Evolutionary conservation across 2,329 filamentous ascomycete genomes (phyloP).

Genomic region (Clonostachys rhizophaga): DNA sequence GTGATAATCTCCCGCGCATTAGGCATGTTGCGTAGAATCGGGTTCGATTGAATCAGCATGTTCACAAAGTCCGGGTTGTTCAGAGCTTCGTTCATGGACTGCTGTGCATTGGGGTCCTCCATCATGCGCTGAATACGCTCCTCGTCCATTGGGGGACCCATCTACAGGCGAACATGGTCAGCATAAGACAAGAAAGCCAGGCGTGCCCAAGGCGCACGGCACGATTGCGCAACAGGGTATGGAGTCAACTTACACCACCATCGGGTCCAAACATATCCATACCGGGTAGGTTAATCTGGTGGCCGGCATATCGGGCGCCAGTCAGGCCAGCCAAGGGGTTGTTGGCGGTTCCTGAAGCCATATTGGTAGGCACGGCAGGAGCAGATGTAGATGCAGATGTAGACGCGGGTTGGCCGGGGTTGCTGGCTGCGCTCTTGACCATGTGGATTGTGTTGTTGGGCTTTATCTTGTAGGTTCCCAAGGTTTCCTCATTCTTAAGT

Average conservation of each 20-base stretch:
- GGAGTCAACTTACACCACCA: constrained; percentile 68
- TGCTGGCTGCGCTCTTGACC: constrained; percentile 94
- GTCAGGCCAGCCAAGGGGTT: constrained; percentile 89
- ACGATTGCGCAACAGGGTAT: too few species aligned
- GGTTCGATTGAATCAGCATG: constrained; percentile 90
- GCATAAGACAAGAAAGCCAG: constrained; percentile 4
- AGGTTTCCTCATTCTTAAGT: constrained; percentile 87
- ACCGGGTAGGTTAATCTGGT: constrained; percentile 75
- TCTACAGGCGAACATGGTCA: constrained; percentile 44
- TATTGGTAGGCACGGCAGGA: constrained; percentile 60
- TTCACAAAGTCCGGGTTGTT: constrained; percentile 93
- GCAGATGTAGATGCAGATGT: constrained; percentile 33
- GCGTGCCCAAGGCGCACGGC: too few species aligned
- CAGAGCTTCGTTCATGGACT: constrained; percentile 89
- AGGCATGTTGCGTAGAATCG: constrained; percentile 70
- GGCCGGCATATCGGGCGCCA: constrained; percentile 88
- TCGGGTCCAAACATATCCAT: constrained; percentile 90
- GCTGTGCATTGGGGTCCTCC: constrained; percentile 79
- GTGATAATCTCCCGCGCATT: constrained; percentile 80
- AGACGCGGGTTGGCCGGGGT: constrained; percentile 43
- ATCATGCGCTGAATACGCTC: constrained; percentile 83
- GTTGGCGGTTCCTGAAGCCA: constrained; percentile 78
- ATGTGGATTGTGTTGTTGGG: constrained; percentile 92
- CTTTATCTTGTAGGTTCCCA: constrained; percentile 91
- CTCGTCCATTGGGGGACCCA: constrained; percentile 79